Evolutionary conservation across 2,329 filamentous ascomycete genomes (phyloP).

Genomic region (Microsporum audouinii): DNA sequence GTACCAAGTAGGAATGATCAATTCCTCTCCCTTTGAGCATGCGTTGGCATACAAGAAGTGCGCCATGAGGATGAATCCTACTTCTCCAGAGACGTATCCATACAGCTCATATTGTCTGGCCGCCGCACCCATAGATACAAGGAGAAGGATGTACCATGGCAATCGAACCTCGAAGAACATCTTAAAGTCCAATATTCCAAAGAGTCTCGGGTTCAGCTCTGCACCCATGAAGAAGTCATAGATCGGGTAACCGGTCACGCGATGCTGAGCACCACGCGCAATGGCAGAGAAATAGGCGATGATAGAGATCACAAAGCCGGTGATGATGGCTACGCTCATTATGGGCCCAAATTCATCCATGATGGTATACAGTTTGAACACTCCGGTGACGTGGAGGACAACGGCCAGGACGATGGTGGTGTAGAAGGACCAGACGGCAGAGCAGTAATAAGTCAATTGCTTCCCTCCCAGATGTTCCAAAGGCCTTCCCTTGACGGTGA

Average conservation of each 20-base stretch:
- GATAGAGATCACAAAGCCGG: constrained; percentile 71
- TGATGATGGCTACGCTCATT: constrained; percentile 84
- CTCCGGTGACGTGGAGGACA: constrained; percentile 65
- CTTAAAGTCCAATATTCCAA: constrained; percentile 76
- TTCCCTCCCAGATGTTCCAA: constrained; percentile 70
- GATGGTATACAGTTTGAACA: constrained; percentile 83
- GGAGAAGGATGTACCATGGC: constrained; percentile 82
- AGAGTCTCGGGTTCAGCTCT: constrained; percentile 77
- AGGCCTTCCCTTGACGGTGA: constrained; percentile 79
- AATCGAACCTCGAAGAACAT: constrained; percentile 93
- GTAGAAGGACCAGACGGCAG: constrained; percentile 77
- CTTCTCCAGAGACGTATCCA: constrained; percentile 77
- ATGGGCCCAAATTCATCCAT: constrained; percentile 92
- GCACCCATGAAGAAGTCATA: constrained; percentile 91
- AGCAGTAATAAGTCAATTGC: constrained; percentile 91
- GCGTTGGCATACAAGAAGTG: constrained; percentile 89
- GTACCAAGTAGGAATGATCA: constrained; percentile 75
- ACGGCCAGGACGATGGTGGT: constrained; percentile 61
- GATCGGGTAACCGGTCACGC: constrained; percentile 73
- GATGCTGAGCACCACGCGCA: constrained; percentile 68
- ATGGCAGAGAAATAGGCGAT: constrained; percentile 79
- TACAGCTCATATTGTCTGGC: constrained; percentile 74
- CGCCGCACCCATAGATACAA: constrained; percentile 63
- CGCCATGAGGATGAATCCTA: constrained; percentile 72
- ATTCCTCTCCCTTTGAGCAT: constrained; percentile 82